phyloP scores from a whole-genome alignment of 345 rosid genomes.

The Viola odorata region DNA sequence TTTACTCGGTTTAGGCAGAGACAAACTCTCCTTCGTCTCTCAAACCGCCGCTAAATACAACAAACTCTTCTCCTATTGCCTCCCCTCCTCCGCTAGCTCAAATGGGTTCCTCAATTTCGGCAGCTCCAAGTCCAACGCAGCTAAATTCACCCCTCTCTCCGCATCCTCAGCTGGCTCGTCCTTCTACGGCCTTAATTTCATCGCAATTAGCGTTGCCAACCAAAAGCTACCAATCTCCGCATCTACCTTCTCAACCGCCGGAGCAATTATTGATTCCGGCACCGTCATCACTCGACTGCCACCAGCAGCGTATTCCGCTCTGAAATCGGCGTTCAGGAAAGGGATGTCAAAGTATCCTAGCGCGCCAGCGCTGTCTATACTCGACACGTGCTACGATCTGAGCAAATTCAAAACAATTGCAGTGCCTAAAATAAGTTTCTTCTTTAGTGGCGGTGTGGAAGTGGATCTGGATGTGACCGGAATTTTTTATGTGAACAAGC shows the following conservation, averaged over 20 bases:
- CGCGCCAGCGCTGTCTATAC: constrained; percentile 1
- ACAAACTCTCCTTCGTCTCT: constrained; percentile 52
- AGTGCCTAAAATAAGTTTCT: constrained; percentile 16
- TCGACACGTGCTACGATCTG: constrained; percentile 29
- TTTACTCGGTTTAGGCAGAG: constrained; percentile 77
- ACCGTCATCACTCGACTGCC: constrained; percentile 27
- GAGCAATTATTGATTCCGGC: constrained; percentile 36
- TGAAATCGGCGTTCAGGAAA: constrained; percentile 10
- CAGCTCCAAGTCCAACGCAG: constrained; percentile 24
- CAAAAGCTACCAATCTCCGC: constrained; percentile 37
- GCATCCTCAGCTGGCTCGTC: constrained; percentile 29
- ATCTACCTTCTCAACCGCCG: constrained; percentile 41
- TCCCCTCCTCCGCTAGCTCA: constrained; percentile 58
- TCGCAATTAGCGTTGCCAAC: constrained; percentile 54
- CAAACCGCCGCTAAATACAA: constrained; percentile 59
- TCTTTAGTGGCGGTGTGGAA: constrained; percentile 8
- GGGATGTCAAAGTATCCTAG: constrained; percentile 18
- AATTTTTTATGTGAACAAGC: background rate
- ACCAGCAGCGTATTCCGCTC: constrained; percentile 18
- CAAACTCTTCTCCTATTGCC: constrained; percentile 75
- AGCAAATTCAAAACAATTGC: background rate
- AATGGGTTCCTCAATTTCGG: constrained; percentile 72
- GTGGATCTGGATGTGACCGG: constrained; percentile 17
- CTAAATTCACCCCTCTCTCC: constrained; percentile 56
- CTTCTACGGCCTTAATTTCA: constrained; percentile 61